Conservation (phyloP, 2,329 filamentous ascomycete species). For the Alternaria infectoria region DNA sequence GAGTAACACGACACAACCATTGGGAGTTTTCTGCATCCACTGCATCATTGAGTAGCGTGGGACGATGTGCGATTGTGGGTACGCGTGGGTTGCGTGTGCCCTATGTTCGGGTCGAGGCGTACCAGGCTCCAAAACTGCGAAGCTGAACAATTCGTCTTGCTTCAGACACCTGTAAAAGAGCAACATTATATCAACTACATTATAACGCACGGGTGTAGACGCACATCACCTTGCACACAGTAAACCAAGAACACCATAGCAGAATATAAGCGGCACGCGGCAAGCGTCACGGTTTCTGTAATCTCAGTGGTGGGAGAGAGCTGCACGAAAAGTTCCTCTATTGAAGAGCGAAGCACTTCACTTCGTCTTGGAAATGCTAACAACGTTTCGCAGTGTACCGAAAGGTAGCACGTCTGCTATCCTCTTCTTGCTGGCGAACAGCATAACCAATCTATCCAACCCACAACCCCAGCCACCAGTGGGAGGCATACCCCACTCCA, state of each 20-base stretch:
- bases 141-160: neutral
- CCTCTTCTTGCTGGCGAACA: conserved; percentile 77
- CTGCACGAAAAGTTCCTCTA: neutral
- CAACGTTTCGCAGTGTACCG: conserved; percentile 74
- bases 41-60: fast-evolving
- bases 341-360: neutral
- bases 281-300: neutral
- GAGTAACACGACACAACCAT: neutral
- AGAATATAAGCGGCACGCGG: neutral
- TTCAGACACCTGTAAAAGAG: neutral
- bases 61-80: neutral
- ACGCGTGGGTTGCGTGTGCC: neutral
- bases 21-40: neutral
- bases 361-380: conserved; percentile 44
- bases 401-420: conserved; percentile 90
- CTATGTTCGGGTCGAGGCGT: neutral
- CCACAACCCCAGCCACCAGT: conserved; percentile 98
- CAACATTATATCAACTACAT: neutral
- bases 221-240: neutral
- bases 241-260: neutral
- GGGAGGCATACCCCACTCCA: conserved; percentile 91
- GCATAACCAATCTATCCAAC: conserved; percentile 88
- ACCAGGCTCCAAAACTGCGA: neutral
- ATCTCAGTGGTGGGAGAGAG: neutral
- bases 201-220: fast-evolving